Base-by-base conservation (phyloP, 108 stramenopile species). In the Tribonema minus region DNA sequence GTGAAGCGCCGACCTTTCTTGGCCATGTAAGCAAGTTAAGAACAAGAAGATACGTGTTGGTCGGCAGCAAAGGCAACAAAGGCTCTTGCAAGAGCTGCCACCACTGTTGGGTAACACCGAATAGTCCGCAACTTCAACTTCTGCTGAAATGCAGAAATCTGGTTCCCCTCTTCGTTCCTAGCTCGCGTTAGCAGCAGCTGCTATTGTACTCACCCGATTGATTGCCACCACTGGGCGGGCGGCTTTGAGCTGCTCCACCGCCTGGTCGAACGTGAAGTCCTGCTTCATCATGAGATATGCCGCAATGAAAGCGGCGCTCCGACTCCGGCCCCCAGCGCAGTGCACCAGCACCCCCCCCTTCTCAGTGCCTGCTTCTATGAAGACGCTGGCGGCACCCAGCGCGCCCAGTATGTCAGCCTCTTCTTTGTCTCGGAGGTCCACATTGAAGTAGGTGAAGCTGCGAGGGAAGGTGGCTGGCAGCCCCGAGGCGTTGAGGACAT, bases 261-360 rank as follows among this genome's bases (percentile, higher is more conserved):
- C 79, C 25, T 72, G 23, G 40, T 80, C 70, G 30, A 61, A 80
- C 15, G 61, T 33, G 20, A 60, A 71, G 40, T 61, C 62, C 15
- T 61, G 68, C 61, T 46, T 80, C 7, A 46, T 58, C 83, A 86
- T 82, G 27, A 86, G 75, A 58, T 76, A 84, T 1, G 83, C 85
- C 41, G 37, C 62, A 9, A 81, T 41, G 27, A 86, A 77, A 3
- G 83, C 85, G 1, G 85, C 82, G 4, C 82, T 84, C 20, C 85
- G 78, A 2, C 82, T 84, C 6, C 78, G 59, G 2, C 85, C 85
- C 2, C 83, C 85, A 31, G 70, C 76, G 41, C 85, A 86, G 71
- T 86, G 85, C n/a, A 86, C 83, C 32, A 86, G 58, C n/a, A 86
- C 82, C 5, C 80, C 80, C 29, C 85, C 85, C 32, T 84, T 79